Conservation (phyloP, 1,139 yeast species). For the Sugiyamaella novakii region DNA sequence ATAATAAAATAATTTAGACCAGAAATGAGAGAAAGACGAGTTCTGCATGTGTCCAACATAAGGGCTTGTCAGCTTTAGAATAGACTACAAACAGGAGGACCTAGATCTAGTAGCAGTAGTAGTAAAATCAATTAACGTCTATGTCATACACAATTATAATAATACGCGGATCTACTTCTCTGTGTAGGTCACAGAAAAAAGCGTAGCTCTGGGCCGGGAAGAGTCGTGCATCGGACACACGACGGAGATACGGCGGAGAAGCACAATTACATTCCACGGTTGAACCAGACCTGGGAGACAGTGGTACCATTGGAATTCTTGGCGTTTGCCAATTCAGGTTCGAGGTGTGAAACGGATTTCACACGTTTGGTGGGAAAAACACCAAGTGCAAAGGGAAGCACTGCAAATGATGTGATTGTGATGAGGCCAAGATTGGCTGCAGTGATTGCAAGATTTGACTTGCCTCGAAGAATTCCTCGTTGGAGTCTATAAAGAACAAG, state of each 20-base stretch:
- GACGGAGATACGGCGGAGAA: too few species aligned
- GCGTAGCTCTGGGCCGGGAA: not conserved
- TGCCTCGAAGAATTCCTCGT: constrained; percentile 62
- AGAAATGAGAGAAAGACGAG: too few species aligned
- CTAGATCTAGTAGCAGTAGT: too few species aligned
- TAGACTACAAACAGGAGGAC: too few species aligned
- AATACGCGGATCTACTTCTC: too few species aligned
- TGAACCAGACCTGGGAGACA: constrained; percentile 70
- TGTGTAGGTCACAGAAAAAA: too few species aligned
- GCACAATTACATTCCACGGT: constrained; percentile 84
- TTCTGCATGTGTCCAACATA: too few species aligned
- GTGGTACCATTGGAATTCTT: constrained; percentile 65
- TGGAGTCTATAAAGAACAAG: constrained; percentile 76
- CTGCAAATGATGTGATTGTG: constrained; percentile 80
- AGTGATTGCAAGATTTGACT: constrained; percentile 54
- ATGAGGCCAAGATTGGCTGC: constrained; percentile 79
- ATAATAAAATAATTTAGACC: too few species aligned
- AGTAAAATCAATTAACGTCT: too few species aligned
- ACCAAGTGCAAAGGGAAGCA: constrained; percentile 91
- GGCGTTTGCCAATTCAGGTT: constrained; percentile 58
- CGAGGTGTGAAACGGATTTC: constrained; percentile 61
- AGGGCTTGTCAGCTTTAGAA: too few species aligned
- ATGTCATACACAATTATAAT: too few species aligned
- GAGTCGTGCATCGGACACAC: too few species aligned
- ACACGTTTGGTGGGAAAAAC: constrained; percentile 88